These are phyloP conservation scores for Pouteria glomerata DNA, from an alignment of 148 eudicot genomes.

Conservation along the genomic window DNA sequence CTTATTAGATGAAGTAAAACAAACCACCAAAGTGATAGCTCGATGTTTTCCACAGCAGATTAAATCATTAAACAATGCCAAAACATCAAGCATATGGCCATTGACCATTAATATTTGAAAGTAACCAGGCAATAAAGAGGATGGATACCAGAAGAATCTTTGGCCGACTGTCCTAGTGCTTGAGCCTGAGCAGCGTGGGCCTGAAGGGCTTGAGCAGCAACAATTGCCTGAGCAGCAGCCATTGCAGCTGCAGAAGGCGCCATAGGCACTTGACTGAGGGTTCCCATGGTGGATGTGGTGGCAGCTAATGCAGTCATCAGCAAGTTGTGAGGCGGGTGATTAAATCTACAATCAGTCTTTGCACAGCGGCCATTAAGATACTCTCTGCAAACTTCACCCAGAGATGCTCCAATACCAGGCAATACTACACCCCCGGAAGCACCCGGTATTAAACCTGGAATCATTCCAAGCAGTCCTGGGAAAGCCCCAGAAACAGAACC, in stretches of 20 bases:
- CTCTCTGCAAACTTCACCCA: conserved; percentile 90
- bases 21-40: too few species aligned
- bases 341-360: conserved; percentile 74
- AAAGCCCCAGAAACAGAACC: conserved; percentile 93
- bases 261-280: conserved; percentile 91
- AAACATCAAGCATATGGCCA: neutral
- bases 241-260: conserved; percentile 99
- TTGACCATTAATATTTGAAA: neutral
- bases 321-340: conserved; percentile 84
- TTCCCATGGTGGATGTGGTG: conserved; percentile 78
- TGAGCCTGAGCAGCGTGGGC: conserved; percentile 85
- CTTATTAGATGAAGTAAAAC: neutral
- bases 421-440: conserved; percentile 86
- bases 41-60: neutral
- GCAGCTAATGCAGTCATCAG: conserved; percentile 84
- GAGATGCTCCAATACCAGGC: conserved; percentile 90
- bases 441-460: conserved; percentile 80
- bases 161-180: conserved; percentile 50
- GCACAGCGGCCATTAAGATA: conserved; percentile 81
- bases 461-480: conserved; percentile 91
- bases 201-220: conserved; percentile 94
- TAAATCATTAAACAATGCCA: too few species aligned
- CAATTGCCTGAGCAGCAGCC: conserved; percentile 99
- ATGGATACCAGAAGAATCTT: conserved; percentile 51
- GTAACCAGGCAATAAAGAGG: neutral